Conservation (phyloP, 2,329 filamentous ascomycete genomes). For the Tolypocladium tropicale region DNA sequence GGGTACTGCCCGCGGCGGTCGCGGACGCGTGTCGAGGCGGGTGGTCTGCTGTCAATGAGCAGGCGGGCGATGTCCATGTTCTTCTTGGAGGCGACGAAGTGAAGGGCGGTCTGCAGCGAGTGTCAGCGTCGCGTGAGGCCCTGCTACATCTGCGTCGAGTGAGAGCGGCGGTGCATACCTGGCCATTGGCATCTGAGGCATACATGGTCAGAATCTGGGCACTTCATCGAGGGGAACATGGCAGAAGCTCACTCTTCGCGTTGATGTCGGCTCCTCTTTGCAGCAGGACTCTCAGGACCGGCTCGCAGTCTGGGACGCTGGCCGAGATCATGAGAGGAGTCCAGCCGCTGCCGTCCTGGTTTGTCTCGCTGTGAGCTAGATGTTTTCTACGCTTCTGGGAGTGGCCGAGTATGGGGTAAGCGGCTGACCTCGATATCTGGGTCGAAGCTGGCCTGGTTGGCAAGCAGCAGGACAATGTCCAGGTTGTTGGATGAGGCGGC, state of each 20-base stretch:
- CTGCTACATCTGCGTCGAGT: background rate
- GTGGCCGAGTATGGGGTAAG: background rate
- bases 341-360: constrained; percentile 67
- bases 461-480: constrained; percentile 63
- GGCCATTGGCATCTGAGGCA: constrained; percentile 52
- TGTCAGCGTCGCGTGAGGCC: background rate
- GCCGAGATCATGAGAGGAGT: constrained; percentile 76
- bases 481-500: constrained; percentile 74
- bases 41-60: constrained; percentile 59
- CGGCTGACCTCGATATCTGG: constrained; percentile 61
- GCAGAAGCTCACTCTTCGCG: constrained; percentile 47
- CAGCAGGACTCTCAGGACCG: constrained; percentile 57
- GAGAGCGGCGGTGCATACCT: constrained; percentile 29
- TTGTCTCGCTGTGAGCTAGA: background rate
- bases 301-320: constrained; percentile 62
- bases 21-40: constrained; percentile 67
- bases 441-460: constrained; percentile 65
- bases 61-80: constrained; percentile 73
- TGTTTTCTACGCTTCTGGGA: background rate
- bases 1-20: constrained; percentile 85
- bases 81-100: constrained; percentile 85
- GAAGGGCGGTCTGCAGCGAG: constrained; percentile 62
- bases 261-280: constrained; percentile 62
- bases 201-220: background rate
- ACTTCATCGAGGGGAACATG: too few species aligned